Evolutionary conservation across 2,329 filamentous ascomycete genomes (phyloP), one percentile per base, ranked within the genome.

Genomic region (Coniella vitis): DNA sequence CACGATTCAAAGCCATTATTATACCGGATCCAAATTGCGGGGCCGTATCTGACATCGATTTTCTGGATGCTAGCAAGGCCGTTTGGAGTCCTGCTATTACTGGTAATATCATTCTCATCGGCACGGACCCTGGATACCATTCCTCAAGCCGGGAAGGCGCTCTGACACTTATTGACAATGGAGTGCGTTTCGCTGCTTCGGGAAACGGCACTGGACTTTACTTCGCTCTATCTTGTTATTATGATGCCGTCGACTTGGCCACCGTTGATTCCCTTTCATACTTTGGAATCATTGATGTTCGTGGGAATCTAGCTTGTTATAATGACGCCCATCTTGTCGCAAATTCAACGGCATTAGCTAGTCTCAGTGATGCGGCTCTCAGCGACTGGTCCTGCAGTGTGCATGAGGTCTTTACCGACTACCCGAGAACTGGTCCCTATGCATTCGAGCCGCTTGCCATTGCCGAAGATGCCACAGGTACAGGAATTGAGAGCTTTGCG

Each of bases 1-100:
- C 67, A 39, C 60, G 63, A 47, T 73, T 65, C 65, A 70, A 69
- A 56, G 69, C 69, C 12, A 68, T 73, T 44, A 58, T 73, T 46
- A 60, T 73, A 34, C 64, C 67, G 7, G 70, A 73, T 51, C 63
- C 67, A 10, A 57, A 61, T 40, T 66, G 65, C 51, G 60, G 58
- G 7, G 55, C 50, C 7, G 55, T 57, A 43, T 51, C 47, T 44
- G 53, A 56, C 13, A 61, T 72, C 48, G 55, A 62, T 22, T 68
- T 70, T 48, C 58, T 72, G 9, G 60, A 65, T 25, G 61, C 65
- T 34, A 68, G 67, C 20, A 69, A 69, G 51, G 54, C 57, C 4
- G 55, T 56, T 9, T 71, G 69, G 69, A 64, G 64, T 7, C 64
- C 67, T 14, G 69, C 67, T 25, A 60, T 71, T 9, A 57, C 58